Evolutionary conservation across 441 rosid species (phyloP).

Genomic region (Populus trichocarpa): DNA sequence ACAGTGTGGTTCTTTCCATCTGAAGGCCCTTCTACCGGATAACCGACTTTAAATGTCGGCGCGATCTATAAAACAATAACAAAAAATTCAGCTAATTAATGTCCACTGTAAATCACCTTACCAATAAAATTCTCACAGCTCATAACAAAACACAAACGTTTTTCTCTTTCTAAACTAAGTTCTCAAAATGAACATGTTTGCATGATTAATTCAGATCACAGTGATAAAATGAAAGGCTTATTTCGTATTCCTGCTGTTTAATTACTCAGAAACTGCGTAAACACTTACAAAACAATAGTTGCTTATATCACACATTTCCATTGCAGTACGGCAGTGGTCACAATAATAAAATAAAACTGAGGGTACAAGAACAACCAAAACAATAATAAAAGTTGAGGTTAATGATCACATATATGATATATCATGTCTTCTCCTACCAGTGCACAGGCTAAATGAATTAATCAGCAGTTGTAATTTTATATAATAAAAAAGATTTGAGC

Average conservation of each 20-base stretch:
- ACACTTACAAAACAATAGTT: neutral
- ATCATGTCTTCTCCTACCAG: neutral
- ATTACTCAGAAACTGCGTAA: neutral
- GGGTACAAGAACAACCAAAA: neutral
- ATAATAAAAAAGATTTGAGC: neutral
- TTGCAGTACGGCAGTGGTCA: neutral
- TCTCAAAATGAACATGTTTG: neutral
- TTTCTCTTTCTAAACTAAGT: neutral
- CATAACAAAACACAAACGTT: neutral
- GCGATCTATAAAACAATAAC: conserved; percentile 11
- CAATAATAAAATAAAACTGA: neutral
- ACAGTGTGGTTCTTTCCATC: conserved; percentile 9
- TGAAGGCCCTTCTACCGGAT: conserved; percentile 1
- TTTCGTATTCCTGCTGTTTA: neutral
- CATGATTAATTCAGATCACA: neutral
- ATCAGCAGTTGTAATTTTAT: neutral
- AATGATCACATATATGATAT: neutral
- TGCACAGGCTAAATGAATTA: neutral
- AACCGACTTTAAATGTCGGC: conserved; percentile 1
- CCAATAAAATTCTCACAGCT: neutral
- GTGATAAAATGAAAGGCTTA: neutral
- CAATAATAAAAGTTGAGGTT: neutral
- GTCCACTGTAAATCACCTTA: neutral
- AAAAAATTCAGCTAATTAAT: neutral
- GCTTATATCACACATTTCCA: neutral